Evolutionary conservation across 176 grass and related monocot genomes (phyloP), one percentile per base, ranked within the genome.

Genomic region (Dactylis glomerata): DNA sequence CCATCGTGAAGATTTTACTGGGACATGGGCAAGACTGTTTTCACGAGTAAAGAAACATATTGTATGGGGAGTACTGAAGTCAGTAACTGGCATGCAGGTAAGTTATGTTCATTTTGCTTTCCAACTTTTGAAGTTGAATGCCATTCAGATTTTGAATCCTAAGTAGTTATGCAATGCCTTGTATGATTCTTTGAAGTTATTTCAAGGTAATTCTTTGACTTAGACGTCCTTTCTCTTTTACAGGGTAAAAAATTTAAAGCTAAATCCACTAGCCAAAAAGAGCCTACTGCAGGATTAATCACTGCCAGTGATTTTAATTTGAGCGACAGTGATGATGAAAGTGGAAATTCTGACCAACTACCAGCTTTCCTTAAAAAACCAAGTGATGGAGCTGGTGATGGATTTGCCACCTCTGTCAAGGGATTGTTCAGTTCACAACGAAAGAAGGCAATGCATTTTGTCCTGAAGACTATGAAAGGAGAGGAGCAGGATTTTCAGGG

Each of bases 241-340:
- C 87, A 98, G 96, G 96, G 91, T 42, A 95, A 98, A 85, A 98
- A 98, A 71, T 95, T 98, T 76, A 95, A 98, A 93, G 96, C 83
- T 75, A 98, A 98, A 85, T 88, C 89, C 6, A 83, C 82, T 54
- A 92, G 71, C 85, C 88, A 73, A 86, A 92, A 88, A 74, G 88
- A 92, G 57, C 75, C 76, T 54, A 87, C 80, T 85, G 33, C 89
- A 80, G 58, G 52, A 76, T 79, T 90, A 83, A 76, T 88, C n/a
- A 76, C 87, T 34, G 85, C 80, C 36, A 85, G 23, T 76, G 85
- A 90, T 81, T 87, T 93, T 57, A 91, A 85, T 86, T 61, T 89
- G 61, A 95, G 95, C 63, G 95, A 97, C 34, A 95, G 91, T 68
- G 95, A 97, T 30, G 95, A 90, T 42, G 90, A 91, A 86, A 50